phyloP scores from a whole-genome alignment of 1,139 yeast species.

The Suhomyces panamericanus region DNA sequence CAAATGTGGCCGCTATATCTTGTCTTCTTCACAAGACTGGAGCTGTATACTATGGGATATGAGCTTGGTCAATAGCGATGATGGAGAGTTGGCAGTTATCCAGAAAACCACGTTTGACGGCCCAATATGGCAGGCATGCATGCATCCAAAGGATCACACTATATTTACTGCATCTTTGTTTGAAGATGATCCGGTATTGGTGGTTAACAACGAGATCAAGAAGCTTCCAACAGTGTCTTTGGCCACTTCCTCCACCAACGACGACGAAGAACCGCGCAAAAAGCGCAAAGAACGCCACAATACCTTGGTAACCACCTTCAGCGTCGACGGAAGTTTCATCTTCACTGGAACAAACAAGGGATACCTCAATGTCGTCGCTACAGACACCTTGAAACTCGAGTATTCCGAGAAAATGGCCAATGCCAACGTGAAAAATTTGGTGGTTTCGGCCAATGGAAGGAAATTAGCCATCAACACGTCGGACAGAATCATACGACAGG shows the following conservation, averaged over 20 bases:
- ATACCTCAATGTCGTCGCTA: slow-evolving; percentile 55
- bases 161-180: slow-evolving; percentile 49
- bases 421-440: slow-evolving; percentile 71
- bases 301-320: slow-evolving; percentile 37
- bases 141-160: slow-evolving; percentile 52
- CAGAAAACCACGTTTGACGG: slow-evolving; percentile 58
- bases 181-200: slow-evolving; percentile 52
- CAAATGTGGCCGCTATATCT: slow-evolving; percentile 63
- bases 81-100: slow-evolving; percentile 35
- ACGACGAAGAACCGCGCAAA: slow-evolving; percentile 22
- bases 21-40: slow-evolving; percentile 88
- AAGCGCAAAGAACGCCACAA: slow-evolving; percentile 26
- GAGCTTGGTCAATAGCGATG: slow-evolving; percentile 31
- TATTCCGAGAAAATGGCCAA: slow-evolving; percentile 58
- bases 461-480: slow-evolving; percentile 77
- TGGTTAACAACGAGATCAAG: slow-evolving; percentile 17
- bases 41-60: slow-evolving; percentile 81
- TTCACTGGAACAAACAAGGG: slow-evolving; percentile 84
- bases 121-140: slow-evolving; percentile 68
- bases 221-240: slow-evolving; percentile 5
- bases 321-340: slow-evolving; percentile 52
- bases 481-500: slow-evolving; percentile 79
- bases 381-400: slow-evolving; percentile 33
- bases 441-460: slow-evolving; percentile 64
- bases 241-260: slow-evolving; percentile 18